Percentiles rank a stretch among this genome's conserved stretches.
Conservation (phyloP, 208 protist genomes). For the Trypanosoma theileri region DNA sequence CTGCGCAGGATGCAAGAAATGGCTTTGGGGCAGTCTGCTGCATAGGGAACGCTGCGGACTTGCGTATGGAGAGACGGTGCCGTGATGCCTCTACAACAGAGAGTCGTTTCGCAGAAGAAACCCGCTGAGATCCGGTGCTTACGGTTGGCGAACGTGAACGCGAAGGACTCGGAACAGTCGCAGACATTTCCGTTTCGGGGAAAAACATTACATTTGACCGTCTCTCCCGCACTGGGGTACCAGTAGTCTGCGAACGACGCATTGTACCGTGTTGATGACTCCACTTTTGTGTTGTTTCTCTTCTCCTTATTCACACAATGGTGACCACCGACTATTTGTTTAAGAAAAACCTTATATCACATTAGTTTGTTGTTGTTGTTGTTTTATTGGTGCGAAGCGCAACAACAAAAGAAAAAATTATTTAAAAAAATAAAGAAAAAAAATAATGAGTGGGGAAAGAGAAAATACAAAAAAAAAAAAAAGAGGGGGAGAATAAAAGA, state of each 20-base stretch:
- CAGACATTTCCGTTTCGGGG: neutral
- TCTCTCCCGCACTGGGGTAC: neutral
- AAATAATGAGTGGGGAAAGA: no score
- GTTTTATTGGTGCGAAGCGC: no score
- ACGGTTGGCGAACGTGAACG: slow-evolving; percentile 2
- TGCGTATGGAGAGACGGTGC: slow-evolving; percentile 58
- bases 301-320: no score
- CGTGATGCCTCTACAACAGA: slow-evolving; percentile 38
- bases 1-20: slow-evolving; percentile 62
- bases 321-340: no score
- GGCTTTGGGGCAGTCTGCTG: slow-evolving; percentile 75
- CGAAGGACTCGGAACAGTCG: neutral
- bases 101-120: neutral
- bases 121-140: slow-evolving; percentile 7
- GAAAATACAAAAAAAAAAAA: no score
- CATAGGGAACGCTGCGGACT: slow-evolving; percentile 69
- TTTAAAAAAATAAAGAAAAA: no score
- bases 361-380: no score
- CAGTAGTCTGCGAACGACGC: slow-evolving; percentile 2
- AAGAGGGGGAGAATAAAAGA: no score
- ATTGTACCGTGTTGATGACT: neutral
- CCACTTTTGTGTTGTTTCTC: neutral
- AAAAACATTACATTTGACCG: slow-evolving; percentile 11
- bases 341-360: no score
- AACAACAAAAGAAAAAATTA: no score